Percentiles rank a stretch among this genome's conserved stretches.
phyloP scores from a whole-genome alignment of 2,329 filamentous ascomycete genomes.

The Monilinia polystroma region DNA sequence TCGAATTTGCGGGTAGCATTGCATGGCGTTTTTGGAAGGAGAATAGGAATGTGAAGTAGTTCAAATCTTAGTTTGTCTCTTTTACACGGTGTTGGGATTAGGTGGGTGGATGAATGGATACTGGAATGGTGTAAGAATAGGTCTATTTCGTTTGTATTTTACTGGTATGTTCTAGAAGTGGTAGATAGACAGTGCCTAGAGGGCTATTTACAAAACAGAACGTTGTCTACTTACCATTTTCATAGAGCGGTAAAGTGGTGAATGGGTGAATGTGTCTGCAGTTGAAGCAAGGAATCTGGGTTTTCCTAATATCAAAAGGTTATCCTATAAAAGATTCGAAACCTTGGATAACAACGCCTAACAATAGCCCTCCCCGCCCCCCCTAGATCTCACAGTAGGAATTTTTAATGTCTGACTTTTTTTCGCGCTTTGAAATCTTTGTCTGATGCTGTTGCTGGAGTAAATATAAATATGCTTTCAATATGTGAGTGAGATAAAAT shows the following conservation, averaged over 20 bases:
- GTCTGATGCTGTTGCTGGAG: no score
- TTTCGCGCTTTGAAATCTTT: no score
- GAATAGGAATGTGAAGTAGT: constrained; percentile 1
- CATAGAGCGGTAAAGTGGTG: background rate
- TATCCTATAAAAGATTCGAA: no score
- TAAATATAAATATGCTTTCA: no score
- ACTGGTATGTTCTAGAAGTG: background rate
- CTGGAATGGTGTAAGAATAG: constrained; percentile 1
- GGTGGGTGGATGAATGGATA: constrained; percentile 2
- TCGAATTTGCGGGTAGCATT: constrained; percentile 5
- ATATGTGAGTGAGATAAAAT: no score
- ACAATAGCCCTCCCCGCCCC: no score
- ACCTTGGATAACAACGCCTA: no score
- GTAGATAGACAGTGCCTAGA: background rate
- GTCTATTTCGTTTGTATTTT: background rate
- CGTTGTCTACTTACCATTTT: background rate
- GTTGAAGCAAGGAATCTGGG: no score
- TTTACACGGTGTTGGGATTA: constrained; percentile 16
- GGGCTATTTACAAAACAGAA: background rate
- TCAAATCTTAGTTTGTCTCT: background rate
- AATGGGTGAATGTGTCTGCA: background rate
- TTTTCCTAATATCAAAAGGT: no score
- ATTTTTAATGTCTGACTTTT: no score
- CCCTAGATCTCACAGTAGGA: no score
- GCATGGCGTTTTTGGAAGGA: constrained; percentile 10